Evolutionary conservation across 352 stramenopile genomes (phyloP), one percentile per base, ranked within the genome.

Genomic region (Phytophthora litchii): DNA sequence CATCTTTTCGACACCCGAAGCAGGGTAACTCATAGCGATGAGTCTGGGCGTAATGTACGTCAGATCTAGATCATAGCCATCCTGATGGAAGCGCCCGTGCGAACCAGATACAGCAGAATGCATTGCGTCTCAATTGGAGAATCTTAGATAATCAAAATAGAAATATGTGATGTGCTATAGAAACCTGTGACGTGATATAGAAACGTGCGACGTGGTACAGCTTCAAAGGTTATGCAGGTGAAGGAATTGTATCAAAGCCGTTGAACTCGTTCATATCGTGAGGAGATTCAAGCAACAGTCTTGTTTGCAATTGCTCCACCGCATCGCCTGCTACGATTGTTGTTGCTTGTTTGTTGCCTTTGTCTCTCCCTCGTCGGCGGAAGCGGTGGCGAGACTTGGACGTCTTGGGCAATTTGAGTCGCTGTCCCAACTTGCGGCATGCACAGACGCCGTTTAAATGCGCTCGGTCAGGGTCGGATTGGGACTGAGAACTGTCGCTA

Each of bases 1-100:
- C 5, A 77, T 89, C 32, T 89, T 89, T 65, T 92, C 82, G 41
- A 92, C 23, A 64, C 80, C 80, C 23, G 74, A 72, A 17, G 80
- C 82, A 17, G 82, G 80, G 66, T 90, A 92, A 4, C 76, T 78
- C 80, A 92, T 90, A 49, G 82, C 82, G 42, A 92, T 73, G 53
- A 92, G 72, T 16, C 67, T 71, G 38, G 61, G 64, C 21, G 76
- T 82, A 70, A 92, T 90, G 68, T 90, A 90, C 38, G 82, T 92
- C 46, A 90, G 68, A 64, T 92, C 82, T 37, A 92, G 64, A 64
- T 92, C 76, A 64, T 74, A 90, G 9, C 83, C 83, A 49, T 89
- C 78, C 54, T 90, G 23, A 27, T 5, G 23, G 3, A 27, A 3
- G 23, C 23, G 69, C 63, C 74, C 74, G 52, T 80, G 80, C 48